Evolutionary conservation across 305 asterid genomes (phyloP).

Genomic region (Fraxinus dipetala): DNA sequence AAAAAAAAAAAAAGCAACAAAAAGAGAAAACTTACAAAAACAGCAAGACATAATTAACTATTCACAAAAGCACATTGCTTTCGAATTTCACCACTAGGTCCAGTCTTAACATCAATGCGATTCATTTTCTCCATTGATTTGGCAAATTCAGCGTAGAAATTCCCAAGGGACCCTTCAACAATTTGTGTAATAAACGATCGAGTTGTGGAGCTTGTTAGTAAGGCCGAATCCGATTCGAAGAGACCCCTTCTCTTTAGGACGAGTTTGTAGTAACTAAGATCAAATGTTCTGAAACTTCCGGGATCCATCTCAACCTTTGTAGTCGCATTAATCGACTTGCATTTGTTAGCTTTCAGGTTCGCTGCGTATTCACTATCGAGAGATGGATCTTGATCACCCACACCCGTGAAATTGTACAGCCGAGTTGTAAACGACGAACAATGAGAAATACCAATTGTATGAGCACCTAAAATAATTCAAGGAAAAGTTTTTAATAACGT

Average conservation of each 20-base stretch:
- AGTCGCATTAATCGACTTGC: conserved; percentile 44
- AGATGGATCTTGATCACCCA: conserved; percentile 36
- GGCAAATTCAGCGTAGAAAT: conserved; percentile 49
- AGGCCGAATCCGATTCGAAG: conserved; percentile 66
- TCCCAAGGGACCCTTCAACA: conserved; percentile 34
- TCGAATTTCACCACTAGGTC: conserved; percentile 58
- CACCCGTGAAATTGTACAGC: conserved; percentile 44
- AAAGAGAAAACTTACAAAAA: background rate
- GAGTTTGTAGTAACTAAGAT: conserved; percentile 50
- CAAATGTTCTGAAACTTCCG: conserved; percentile 61
- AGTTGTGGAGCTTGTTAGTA: conserved; percentile 45
- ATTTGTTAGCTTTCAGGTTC: conserved; percentile 51
- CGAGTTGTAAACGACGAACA: conserved; percentile 39
- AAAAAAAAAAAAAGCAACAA: background rate
- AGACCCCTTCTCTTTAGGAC: conserved; percentile 67
- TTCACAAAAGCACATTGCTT: conserved; percentile 63
- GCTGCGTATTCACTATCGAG: conserved; percentile 69
- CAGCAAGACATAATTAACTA: conserved; percentile 10
- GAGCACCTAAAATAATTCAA: conserved; percentile 31
- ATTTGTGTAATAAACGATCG: conserved; percentile 40
- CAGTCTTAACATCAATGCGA: conserved; percentile 50
- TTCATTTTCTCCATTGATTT: conserved; percentile 82
- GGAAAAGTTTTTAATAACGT: background rate
- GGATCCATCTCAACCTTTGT: conserved; percentile 73
- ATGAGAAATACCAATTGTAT: conserved; percentile 41